Evolutionary conservation across 768 basidiomycete species (phyloP).

Genomic region (Cyathus striatus): DNA sequence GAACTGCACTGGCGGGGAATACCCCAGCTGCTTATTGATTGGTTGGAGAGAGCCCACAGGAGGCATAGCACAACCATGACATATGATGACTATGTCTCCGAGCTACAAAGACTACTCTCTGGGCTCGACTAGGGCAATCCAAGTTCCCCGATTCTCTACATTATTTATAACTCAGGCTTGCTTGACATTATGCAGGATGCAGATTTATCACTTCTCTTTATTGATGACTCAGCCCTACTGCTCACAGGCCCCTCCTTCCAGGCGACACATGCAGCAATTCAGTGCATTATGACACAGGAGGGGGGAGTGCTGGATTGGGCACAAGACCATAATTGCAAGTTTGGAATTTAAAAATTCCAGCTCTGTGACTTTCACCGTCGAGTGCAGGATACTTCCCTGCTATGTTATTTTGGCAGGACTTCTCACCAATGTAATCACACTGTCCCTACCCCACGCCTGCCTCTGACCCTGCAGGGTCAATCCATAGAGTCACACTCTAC

Average conservation of each 20-base stretch:
- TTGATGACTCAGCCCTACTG: constrained; percentile 14
- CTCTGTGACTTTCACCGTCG: not conserved
- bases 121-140: constrained; percentile 19
- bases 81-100: too few species aligned
- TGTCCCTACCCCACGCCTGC: not conserved
- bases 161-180: too few species aligned
- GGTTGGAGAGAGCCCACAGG: too few species aligned
- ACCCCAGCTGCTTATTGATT: too few species aligned
- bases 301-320: constrained; percentile 21
- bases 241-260: constrained; percentile 7
- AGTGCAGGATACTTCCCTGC: not conserved
- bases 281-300: constrained; percentile 8
- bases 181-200: too few species aligned
- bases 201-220: too few species aligned
- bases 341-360: constrained; percentile 14
- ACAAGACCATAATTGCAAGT: constrained; percentile 14
- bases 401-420: too few species aligned
- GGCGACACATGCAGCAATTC: constrained; percentile 8
- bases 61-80: too few species aligned
- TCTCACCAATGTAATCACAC: constrained; percentile 3
- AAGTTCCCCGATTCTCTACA: constrained; percentile 12
- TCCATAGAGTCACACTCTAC: constrained; percentile 10
- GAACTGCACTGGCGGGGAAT: constrained; percentile 20
- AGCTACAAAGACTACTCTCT: too few species aligned
- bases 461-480: constrained; percentile 1